These are phyloP conservation scores for Zoysia japonica DNA, from an alignment of 176 grass and related monocot species.

Conservation along the genomic window DNA sequence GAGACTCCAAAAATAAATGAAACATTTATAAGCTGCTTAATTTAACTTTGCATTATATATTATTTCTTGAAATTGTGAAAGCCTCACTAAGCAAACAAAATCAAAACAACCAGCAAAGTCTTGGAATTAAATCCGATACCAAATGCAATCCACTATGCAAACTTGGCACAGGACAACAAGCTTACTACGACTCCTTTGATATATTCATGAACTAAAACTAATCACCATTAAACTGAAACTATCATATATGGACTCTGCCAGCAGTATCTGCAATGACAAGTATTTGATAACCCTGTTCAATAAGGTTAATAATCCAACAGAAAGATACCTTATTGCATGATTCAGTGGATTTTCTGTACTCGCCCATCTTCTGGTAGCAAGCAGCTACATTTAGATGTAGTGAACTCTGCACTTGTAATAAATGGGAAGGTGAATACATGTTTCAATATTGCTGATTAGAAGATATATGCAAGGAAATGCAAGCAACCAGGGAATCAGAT, in stretches of 20 bases:
- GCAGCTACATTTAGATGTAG: conserved; percentile 92
- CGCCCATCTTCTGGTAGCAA: conserved; percentile 89
- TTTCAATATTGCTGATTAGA: not conserved
- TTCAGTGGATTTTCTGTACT: conserved; percentile 88
- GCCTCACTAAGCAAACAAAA: conserved; percentile 18
- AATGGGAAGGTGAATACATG: conserved; percentile 38
- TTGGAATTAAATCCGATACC: not conserved
- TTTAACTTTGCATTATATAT: not conserved
- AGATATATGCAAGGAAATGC: not conserved
- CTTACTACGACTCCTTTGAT: not conserved
- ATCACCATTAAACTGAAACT: not conserved
- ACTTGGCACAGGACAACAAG: not conserved
- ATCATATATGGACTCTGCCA: not conserved
- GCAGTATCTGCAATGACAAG: not conserved
- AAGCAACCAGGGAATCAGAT: conserved; percentile 1
- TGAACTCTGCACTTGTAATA: conserved; percentile 59
- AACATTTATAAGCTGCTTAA: not conserved
- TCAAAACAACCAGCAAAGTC: not conserved
- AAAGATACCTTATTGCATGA: conserved; percentile 82
- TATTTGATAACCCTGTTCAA: conserved; percentile 4
- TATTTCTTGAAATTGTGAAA: not conserved
- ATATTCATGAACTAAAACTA: not conserved
- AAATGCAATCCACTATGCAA: not conserved
- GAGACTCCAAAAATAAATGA: not conserved
- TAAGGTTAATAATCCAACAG: not conserved